A percentile compares a stretch with the other conserved stretches of the same genome.
phyloP scores from a whole-genome alignment of 2,329 filamentous ascomycete genomes.

The Fusarium gaditjirri region DNA sequence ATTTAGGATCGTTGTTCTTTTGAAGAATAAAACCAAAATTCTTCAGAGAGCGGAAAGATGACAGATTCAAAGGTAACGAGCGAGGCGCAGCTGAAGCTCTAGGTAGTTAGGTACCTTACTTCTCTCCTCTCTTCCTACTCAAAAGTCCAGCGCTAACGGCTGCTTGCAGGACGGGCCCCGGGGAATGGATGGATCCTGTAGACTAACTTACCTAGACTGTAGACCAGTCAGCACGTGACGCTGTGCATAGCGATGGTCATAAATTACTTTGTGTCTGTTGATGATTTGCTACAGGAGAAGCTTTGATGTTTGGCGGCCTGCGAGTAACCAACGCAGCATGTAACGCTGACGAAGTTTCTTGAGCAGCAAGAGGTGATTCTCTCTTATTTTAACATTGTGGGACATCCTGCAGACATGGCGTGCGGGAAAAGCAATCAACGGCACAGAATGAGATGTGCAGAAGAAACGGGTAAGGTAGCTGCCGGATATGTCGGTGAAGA shows the following conservation, averaged over 20 bases:
- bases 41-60: constrained; percentile 21
- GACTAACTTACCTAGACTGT: too few species aligned
- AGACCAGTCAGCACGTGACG: constrained; percentile 30
- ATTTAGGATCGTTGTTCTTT: not conserved
- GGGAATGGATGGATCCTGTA: constrained; percentile 10
- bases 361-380: not conserved
- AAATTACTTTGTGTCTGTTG: constrained; percentile 23
- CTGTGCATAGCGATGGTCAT: not conserved
- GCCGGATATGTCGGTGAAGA: constrained; percentile 7
- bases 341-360: constrained; percentile 14
- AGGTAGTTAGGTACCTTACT: not conserved
- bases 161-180: constrained; percentile 24
- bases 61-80: constrained; percentile 17
- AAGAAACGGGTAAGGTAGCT: not conserved
- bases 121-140: constrained; percentile 11
- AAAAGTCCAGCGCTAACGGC: constrained; percentile 31
- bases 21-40: not conserved
- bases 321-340: constrained; percentile 16
- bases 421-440: not conserved
- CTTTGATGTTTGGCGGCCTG: constrained; percentile 6
- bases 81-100: constrained; percentile 34
- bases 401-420: not conserved
- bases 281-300: constrained; percentile 27
- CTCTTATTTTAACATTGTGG: not conserved
- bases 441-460: not conserved